A percentile compares a stretch with the other conserved stretches of the same genome.
Conservation (phyloP, 1,284 basidiomycete species). For the Omphalotus olearius region DNA sequence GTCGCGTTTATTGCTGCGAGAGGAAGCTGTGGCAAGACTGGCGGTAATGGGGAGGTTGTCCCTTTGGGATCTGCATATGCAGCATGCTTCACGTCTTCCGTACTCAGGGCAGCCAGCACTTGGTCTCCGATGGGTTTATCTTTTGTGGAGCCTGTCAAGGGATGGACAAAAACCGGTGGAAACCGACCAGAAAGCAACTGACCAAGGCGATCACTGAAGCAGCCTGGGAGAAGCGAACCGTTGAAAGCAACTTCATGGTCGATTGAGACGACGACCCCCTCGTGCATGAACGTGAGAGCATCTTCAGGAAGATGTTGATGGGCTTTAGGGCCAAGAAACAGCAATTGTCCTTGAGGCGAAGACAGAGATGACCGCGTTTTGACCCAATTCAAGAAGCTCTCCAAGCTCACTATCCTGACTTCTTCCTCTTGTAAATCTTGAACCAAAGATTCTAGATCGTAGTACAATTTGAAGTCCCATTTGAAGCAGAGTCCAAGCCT, state of each 20-base stretch:
- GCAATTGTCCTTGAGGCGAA: constrained; percentile 1
- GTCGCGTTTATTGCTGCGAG: too few species aligned
- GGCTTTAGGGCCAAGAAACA: neutral
- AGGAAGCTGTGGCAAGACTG: too few species aligned
- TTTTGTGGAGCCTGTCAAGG: neutral
- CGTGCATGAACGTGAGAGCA: neutral
- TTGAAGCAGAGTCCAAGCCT: constrained; percentile 42
- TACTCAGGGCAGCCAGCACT: neutral
- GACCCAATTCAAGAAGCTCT: constrained; percentile 5
- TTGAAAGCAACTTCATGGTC: neutral
- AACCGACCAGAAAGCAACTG: neutral
- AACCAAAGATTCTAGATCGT: constrained; percentile 30
- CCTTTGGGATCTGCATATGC: neutral
- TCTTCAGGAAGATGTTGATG: neutral
- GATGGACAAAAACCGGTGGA: neutral
- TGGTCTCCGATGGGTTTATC: neutral
- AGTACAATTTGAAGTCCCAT: constrained; percentile 42
- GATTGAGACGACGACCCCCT: neutral
- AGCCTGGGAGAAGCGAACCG: constrained; percentile 4
- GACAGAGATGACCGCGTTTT: neutral
- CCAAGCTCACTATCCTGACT: neutral
- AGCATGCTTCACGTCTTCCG: constrained; percentile 1
- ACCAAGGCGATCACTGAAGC: constrained; percentile 1
- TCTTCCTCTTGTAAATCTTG: constrained; percentile 9
- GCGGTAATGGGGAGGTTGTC: too few species aligned